Base-by-base conservation (phyloP, 345 rosid genomes). In the Dimocarpus longan region DNA sequence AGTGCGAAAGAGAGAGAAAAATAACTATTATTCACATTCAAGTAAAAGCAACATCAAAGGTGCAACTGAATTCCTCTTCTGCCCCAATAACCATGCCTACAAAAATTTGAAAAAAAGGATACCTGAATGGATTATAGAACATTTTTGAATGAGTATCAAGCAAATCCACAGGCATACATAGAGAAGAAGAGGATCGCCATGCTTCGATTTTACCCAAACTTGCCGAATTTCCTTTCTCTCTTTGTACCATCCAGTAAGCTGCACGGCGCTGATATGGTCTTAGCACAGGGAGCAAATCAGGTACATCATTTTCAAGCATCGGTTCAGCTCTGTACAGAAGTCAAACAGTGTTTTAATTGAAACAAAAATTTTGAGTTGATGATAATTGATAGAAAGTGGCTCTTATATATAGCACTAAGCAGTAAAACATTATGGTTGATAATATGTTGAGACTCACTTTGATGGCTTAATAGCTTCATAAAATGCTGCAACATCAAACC, bases 121-220 rank as follows among this genome's bases (percentile, higher is more conserved):
- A 96, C 97, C 98, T 91, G 92, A 95, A 95, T 76, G 99, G 99
- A 87, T 95, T 95, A 82, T 87, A 91, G 90, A 86, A 95, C 94
- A 95, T 86, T 80, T 87, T 89, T 84, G 93, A 82, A 80, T 42
- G n/a, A 64, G 84, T 81, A 80, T 92, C 97, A 66, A 92, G 89
- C 83, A 91, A 92, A 75, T 73, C 89, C 77, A 93, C 84, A 40
- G 93, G 80, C 79, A 92, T 71, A 67, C 93, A 89, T 60, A 91
- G 74, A 73, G 99, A 98, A 82, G 93, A 95, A 84, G 81, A 82
- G 76, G 84, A 82, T 66, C 81, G 88, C 81, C 66, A 84, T 76
- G 78, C 82, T 82, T 86, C 88, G 76, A 63, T 82, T 57, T 77
- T 81, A 68, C 56, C 83, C 74, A 66, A 81, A 70, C 60, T 83